phyloP scores from a whole-genome alignment of 805 yeast genomes.

The Hyphopichia homilentoma region DNA sequence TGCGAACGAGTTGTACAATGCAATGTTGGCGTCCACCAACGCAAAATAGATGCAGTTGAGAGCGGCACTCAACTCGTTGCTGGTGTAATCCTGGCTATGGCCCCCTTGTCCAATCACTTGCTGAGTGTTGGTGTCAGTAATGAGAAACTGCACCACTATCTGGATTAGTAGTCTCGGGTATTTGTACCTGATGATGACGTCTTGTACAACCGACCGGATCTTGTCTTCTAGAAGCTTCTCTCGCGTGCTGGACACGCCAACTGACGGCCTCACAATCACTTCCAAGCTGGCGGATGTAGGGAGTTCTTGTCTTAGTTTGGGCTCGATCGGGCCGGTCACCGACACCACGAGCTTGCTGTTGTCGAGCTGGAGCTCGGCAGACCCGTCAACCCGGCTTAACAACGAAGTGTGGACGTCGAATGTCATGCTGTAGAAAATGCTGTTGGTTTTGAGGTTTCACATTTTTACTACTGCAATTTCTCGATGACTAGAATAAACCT shows the following conservation, averaged over 20 bases:
- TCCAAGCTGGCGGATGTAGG: constrained; percentile 79
- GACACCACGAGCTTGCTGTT: constrained; percentile 63
- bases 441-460: too few species aligned
- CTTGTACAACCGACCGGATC: constrained; percentile 55
- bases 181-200: constrained; percentile 54
- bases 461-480: too few species aligned
- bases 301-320: constrained; percentile 74
- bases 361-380: constrained; percentile 55
- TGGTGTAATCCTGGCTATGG: constrained; percentile 22
- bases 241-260: constrained; percentile 70
- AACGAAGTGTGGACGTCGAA: constrained; percentile 22
- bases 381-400: constrained; percentile 73
- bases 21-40: constrained; percentile 74
- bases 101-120: constrained; percentile 6
- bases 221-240: constrained; percentile 76
- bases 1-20: constrained; percentile 59
- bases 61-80: constrained; percentile 60
- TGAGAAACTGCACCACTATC: constrained; percentile 38
- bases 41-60: constrained; percentile 75
- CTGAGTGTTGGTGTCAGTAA: constrained; percentile 20
- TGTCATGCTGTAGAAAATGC: constrained; percentile 5
- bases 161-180: constrained; percentile 71
- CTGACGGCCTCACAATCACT: constrained; percentile 71
- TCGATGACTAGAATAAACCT: too few species aligned
- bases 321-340: constrained; percentile 89